These are phyloP conservation scores for Exophiala oligosperma DNA, from an alignment of 2,329 filamentous ascomycete genomes.

Conservation along the genomic window DNA sequence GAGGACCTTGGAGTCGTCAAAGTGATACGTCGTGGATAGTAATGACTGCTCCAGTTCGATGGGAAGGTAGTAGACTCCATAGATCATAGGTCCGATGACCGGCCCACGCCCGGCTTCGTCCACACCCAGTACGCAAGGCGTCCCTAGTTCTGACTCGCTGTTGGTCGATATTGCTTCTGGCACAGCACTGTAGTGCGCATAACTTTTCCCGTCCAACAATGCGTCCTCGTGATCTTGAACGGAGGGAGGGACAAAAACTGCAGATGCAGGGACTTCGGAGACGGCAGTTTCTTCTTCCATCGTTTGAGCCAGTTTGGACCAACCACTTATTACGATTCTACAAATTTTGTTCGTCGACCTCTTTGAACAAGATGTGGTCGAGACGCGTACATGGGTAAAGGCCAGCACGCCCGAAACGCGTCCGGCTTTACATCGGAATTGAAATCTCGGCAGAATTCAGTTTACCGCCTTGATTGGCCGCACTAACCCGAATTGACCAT, in stretches of 20 bases:
- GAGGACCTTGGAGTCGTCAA: constrained; percentile 93
- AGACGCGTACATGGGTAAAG: background rate
- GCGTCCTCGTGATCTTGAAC: constrained; percentile 51
- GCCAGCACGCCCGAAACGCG: background rate
- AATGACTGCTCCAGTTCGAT: constrained; percentile 67
- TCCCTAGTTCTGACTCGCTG: constrained; percentile 34
- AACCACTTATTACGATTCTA: too few relatives aligned
- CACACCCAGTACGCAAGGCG: constrained; percentile 77
- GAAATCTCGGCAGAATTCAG: background rate
- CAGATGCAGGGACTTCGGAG: constrained; percentile 26
- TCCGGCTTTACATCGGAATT: background rate
- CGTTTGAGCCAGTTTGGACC: background rate
- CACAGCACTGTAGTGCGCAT: constrained; percentile 69
- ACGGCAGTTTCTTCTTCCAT: constrained; percentile 33
- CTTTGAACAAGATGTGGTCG: background rate
- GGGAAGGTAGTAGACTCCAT: constrained; percentile 69
- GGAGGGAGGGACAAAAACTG: constrained; percentile 68
- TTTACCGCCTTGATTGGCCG: background rate
- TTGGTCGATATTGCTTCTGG: constrained; percentile 57
- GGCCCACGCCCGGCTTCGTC: constrained; percentile 94
- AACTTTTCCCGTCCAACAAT: constrained; percentile 66
- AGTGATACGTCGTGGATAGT: constrained; percentile 76
- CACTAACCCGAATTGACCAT: background rate
- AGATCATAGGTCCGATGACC: constrained; percentile 77
- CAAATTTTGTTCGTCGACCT: too few relatives aligned